Conservation (phyloP, 2,329 filamentous ascomycete genomes). For the Cadophora malorum region DNA sequence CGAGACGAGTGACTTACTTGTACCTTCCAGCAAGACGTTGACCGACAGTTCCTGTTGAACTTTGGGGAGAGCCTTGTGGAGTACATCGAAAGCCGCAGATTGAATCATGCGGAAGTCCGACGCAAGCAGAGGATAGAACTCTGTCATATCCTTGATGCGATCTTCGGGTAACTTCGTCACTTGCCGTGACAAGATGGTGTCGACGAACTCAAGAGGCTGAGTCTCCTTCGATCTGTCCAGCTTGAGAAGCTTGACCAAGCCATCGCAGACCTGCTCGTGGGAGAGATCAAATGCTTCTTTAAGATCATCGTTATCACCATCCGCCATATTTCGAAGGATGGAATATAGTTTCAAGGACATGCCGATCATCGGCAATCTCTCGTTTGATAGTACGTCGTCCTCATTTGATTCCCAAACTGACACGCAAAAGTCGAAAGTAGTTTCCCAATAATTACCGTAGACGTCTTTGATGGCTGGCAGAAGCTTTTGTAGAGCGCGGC, state of each 20-base stretch:
- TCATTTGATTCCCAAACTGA: slow-evolving; percentile 60
- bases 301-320: slow-evolving; percentile 87
- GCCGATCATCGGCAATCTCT: slow-evolving; percentile 68
- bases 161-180: slow-evolving; percentile 68
- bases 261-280: slow-evolving; percentile 54
- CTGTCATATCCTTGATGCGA: slow-evolving; percentile 66
- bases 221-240: slow-evolving; percentile 54
- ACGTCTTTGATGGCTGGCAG: slow-evolving; percentile 79
- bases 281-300: slow-evolving; percentile 68
- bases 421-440: slow-evolving; percentile 63
- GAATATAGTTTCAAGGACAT: slow-evolving; percentile 75
- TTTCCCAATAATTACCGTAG: slow-evolving; percentile 88
- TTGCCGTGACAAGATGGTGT: slow-evolving; percentile 74
- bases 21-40: slow-evolving; percentile 75
- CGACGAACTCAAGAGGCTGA: slow-evolving; percentile 76
- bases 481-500: slow-evolving; percentile 64
- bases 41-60: slow-evolving; percentile 83
- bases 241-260: slow-evolving; percentile 69
- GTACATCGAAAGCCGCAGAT: slow-evolving; percentile 77
- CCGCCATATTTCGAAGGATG: slow-evolving; percentile 66
- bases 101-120: slow-evolving; percentile 79
- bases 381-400: slow-evolving; percentile 50
- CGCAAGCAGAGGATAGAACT: slow-evolving; percentile 78
- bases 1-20: slow-evolving; percentile 47
- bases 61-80: slow-evolving; percentile 80